A percentile compares a stretch with the other conserved stretches of the same genome.
Conservation (phyloP, 208 protist species). For the Acanthamoeba royreba region DNA sequence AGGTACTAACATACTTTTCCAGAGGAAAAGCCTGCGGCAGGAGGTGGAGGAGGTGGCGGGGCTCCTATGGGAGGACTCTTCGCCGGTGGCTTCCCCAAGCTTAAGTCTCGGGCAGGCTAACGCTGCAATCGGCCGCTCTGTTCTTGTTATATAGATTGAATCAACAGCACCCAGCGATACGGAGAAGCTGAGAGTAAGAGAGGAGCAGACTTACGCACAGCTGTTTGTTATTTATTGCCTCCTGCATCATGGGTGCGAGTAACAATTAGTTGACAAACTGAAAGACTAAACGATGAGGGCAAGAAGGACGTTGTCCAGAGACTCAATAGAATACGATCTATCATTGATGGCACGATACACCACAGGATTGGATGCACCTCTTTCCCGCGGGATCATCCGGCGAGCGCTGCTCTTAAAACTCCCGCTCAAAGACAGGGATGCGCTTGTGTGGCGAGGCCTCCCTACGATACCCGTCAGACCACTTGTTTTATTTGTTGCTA, state of each 20-base stretch:
- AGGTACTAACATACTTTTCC: too few relatives aligned
- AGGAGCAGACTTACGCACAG: too few relatives aligned
- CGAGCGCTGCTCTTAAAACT: background rate
- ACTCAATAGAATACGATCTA: background rate
- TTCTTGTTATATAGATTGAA: too few relatives aligned
- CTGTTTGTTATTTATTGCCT: too few relatives aligned
- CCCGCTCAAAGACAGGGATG: background rate
- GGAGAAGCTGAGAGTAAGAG: background rate
- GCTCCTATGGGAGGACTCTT: background rate
- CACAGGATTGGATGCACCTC: too few relatives aligned
- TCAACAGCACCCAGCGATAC: too few relatives aligned
- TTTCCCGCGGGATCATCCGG: background rate
- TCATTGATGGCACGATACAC: too few relatives aligned
- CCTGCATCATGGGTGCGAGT: too few relatives aligned
- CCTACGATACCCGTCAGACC: too few relatives aligned
- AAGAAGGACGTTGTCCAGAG: background rate
- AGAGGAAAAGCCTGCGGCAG: background rate
- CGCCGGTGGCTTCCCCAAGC: background rate
- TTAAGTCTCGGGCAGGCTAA: background rate
- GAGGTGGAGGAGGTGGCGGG: background rate
- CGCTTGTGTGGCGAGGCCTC: background rate
- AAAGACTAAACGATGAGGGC: background rate
- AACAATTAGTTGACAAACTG: background rate
- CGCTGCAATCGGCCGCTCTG: background rate
- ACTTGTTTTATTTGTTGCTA: too few relatives aligned